Percentiles rank a stretch among this genome's conserved stretches.
Conservation (phyloP, 2,329 filamentous ascomycete species). For the Nemania sp. region DNA sequence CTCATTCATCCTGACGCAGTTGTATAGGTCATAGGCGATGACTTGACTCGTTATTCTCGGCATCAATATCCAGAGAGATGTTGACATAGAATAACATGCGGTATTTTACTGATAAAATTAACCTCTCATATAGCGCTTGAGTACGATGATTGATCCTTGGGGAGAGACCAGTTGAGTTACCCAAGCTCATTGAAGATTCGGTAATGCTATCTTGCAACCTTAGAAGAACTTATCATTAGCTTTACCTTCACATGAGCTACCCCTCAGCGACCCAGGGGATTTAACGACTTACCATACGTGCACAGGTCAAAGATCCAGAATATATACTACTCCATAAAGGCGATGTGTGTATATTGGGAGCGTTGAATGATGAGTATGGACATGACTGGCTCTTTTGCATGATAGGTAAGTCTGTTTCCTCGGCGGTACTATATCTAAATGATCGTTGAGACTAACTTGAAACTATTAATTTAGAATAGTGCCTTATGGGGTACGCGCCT, state of each 20-base stretch:
- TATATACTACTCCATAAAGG: slow-evolving; percentile 35
- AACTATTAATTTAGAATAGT: not conserved
- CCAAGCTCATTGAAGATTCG: not conserved
- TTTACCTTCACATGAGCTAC: not conserved
- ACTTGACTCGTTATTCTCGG: not conserved
- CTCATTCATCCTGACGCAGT: not conserved
- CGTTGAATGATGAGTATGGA: not conserved
- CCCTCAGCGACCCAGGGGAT: not conserved
- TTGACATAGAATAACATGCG: not conserved
- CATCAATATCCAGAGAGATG: not conserved
- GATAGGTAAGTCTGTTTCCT: not conserved
- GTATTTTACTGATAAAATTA: not conserved
- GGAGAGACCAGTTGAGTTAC: too few relatives aligned
- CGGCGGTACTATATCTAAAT: not conserved
- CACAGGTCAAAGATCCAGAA: slow-evolving; percentile 12
- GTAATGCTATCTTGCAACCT: not conserved
- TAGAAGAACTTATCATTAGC: not conserved
- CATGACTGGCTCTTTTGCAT: not conserved
- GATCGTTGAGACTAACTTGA: not conserved
- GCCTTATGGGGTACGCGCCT: not conserved
- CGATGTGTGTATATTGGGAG: slow-evolving; percentile 38
- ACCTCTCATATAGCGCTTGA: not conserved
- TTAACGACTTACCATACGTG: not conserved
- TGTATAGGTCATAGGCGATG: slow-evolving; percentile 1
- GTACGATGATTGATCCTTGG: too few relatives aligned